Conservation (phyloP, 169 alveolate species). For the Eimeria acervulina region DNA sequence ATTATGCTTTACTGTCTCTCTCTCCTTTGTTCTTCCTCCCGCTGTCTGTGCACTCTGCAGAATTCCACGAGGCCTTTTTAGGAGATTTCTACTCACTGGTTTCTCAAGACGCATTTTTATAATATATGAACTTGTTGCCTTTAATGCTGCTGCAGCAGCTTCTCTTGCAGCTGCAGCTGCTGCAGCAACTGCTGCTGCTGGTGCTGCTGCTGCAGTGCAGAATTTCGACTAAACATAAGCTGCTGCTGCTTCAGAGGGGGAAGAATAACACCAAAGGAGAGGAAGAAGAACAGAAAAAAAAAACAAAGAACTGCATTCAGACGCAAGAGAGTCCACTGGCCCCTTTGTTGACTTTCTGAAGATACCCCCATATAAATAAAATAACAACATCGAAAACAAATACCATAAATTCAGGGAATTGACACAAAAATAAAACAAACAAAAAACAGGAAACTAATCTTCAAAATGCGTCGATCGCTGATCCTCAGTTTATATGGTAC, state of each 20-base stretch:
- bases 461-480: too few species aligned
- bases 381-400: too few species aligned
- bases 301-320: too few species aligned
- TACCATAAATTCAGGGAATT: too few species aligned
- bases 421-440: too few species aligned
- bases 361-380: too few species aligned
- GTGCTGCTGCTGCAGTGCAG: not conserved
- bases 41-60: not conserved
- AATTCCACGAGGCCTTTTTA: not conserved
- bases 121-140: too few species aligned
- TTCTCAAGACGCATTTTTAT: not conserved
- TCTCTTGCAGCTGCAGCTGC: not conserved
- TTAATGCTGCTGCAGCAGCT: not conserved
- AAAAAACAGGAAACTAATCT: too few species aligned
- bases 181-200: not conserved
- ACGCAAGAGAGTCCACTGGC: too few species aligned
- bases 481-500: too few species aligned
- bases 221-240: too few species aligned
- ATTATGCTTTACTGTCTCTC: not conserved
- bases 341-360: too few species aligned
- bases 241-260: not conserved
- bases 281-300: not conserved
- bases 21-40: not conserved
- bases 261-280: not conserved
- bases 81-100: conserved; percentile 23